Base-by-base conservation (phyloP, 768 basidiomycete species). In the Pleurotus salmoneostramineus region DNA sequence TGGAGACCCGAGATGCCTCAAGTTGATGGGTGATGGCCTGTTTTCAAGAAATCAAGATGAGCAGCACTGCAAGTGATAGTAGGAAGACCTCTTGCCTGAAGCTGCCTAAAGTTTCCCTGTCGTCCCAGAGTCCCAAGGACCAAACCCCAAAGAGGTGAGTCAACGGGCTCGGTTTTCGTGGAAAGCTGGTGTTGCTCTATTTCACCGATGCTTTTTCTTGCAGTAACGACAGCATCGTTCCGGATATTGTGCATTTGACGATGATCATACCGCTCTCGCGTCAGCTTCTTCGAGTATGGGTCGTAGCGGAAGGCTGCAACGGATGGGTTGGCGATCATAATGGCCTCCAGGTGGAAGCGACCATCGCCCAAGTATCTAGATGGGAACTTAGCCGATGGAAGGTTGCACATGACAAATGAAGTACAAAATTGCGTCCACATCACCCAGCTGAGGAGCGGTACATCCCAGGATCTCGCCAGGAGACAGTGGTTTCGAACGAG, bases 301-400 rank as follows among this genome's bases (percentile, higher is more conserved):
- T 98, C 97, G 72, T 98, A 99, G 17, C 97, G 85, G 74, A 97
- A 99, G 0, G 97, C 95, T 8, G 97, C 95, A 14, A 98, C 81
- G 33, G 82, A 72, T 0, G 97, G 97, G 69, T 99, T 99, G n/a
- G 95, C 94, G 59, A 99, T 97, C 97, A 99, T 99, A 69, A 98
- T 95, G 11, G 93, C 91, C 72, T 99, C 97, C 14, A 98, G 82
- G 69, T 98, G 97, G 77, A 99, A 99, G 7, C 97, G 89, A 17
- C 97, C 97, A 65, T 99, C 97, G 14, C 97, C 97, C 31, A 99
- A 83, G 70, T 98, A 99, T 65, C 95, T 97, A 59, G 27, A 4
- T n/a, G 17, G 49, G 56, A 15, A 58, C 44, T 61, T 42, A 60
- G 50, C 62, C 34, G 57, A 60, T 44, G 42, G 45, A 31, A 48